Conservation (phyloP, 768 basidiomycete species). For the Lepiota venenata region DNA sequence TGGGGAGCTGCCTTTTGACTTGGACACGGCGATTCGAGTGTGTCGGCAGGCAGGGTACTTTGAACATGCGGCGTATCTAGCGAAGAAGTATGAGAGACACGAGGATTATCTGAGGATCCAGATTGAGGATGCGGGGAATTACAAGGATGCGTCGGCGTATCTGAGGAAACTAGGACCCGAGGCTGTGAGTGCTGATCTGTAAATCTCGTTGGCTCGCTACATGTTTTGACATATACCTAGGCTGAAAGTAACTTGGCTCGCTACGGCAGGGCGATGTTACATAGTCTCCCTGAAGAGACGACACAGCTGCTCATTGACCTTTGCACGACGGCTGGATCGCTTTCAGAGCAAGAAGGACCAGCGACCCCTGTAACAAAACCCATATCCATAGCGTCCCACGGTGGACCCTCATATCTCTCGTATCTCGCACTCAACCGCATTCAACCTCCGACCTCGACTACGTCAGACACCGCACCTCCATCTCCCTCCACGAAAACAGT, state of each 20-base stretch:
- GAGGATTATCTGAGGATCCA: conserved; percentile 93
- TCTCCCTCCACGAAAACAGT: conserved; percentile 47
- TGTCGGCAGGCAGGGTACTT: conserved; percentile 97
- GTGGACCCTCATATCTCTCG: conserved; percentile 67
- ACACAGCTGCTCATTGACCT: conserved; percentile 91
- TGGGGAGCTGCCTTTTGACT: conserved; percentile 88
- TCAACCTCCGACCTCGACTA: conserved; percentile 33
- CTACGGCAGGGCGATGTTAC: conserved; percentile 86
- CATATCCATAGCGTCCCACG: conserved; percentile 17
- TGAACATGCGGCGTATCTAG: conserved; percentile 91
- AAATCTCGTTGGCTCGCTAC: neutral
- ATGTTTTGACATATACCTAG: conserved; percentile 31
- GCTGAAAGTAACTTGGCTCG: conserved; percentile 83
- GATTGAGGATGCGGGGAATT: conserved; percentile 88
- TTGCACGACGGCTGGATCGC: conserved; percentile 66
- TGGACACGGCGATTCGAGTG: conserved; percentile 95
- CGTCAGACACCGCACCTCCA: conserved; percentile 38
- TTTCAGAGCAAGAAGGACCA: conserved; percentile 39
- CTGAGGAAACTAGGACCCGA: conserved; percentile 75
- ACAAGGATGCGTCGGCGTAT: conserved; percentile 77
- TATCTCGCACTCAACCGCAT: conserved; percentile 73
- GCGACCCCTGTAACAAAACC: conserved; percentile 19
- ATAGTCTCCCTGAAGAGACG: conserved; percentile 80
- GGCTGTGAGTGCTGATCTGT: conserved; percentile 49
- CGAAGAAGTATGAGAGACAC: conserved; percentile 86